phyloP scores from a whole-genome alignment of 768 basidiomycete species.

The Leccinum uliginosum region DNA sequence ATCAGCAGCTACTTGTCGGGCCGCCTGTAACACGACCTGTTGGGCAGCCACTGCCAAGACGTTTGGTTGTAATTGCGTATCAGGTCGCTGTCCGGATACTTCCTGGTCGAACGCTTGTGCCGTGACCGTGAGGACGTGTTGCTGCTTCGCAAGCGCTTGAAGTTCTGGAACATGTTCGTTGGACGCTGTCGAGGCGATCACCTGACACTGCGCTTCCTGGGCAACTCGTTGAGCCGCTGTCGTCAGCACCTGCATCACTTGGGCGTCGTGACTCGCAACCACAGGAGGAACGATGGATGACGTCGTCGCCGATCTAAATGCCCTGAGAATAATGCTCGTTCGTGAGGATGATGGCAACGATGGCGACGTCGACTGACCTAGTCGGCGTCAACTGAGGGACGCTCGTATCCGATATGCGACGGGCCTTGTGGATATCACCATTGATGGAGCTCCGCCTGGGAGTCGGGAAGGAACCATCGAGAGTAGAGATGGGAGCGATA shows the following conservation, averaged over 20 bases:
- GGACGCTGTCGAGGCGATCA: conserved; percentile 49
- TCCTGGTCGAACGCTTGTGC: conserved; percentile 75
- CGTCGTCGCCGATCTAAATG: conserved; percentile 30
- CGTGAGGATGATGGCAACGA: conserved; percentile 5
- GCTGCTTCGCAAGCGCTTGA: conserved; percentile 74
- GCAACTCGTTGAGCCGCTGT: conserved; percentile 75
- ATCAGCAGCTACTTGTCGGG: conserved; percentile 52
- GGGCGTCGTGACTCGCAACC: conserved; percentile 51
- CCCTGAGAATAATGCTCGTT: conserved; percentile 9
- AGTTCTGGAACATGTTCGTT: conserved; percentile 45
- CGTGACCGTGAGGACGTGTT: conserved; percentile 67
- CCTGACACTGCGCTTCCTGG: conserved; percentile 66
- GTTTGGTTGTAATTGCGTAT: conserved; percentile 46
- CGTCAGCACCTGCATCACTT: conserved; percentile 74
- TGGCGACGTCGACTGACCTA: conserved; percentile 19
- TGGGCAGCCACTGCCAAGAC: conserved; percentile 72
- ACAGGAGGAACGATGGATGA: conserved; percentile 29
- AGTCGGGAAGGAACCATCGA: conserved; percentile 41
- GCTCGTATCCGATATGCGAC: conserved; percentile 40
- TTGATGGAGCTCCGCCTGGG: conserved; percentile 47
- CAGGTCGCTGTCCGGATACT: conserved; percentile 47
- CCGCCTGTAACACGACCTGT: conserved; percentile 78
- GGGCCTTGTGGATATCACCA: conserved; percentile 38
- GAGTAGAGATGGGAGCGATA: conserved; percentile 62
- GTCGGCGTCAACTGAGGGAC: conserved; percentile 30